Percentiles rank a stretch among this genome's conserved stretches.
Evolutionary conservation across 108 stramenopile genomes (phyloP).

Genomic region (Pseudonitzschia multiseries): DNA sequence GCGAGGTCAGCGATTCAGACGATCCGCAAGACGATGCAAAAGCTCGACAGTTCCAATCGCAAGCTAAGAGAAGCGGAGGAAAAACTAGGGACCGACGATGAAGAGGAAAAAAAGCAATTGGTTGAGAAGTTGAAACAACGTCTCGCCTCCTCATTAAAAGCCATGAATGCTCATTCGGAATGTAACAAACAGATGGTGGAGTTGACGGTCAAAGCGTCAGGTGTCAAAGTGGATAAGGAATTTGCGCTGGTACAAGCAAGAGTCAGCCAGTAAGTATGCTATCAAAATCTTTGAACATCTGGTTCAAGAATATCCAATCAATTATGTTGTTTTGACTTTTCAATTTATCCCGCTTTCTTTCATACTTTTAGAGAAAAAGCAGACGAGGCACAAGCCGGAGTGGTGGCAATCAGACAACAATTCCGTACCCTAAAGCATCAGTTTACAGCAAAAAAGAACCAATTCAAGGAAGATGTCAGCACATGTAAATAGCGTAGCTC

Average conservation of each 20-base stretch:
- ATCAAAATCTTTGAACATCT: neutral
- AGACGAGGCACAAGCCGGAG: slow-evolving; percentile 13
- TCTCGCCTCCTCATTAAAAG: slow-evolving; percentile 35
- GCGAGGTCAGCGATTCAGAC: slow-evolving; percentile 39
- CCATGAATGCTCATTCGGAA: slow-evolving; percentile 49
- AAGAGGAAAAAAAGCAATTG: slow-evolving; percentile 52
- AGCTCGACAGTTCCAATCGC: slow-evolving; percentile 43
- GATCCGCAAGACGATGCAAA: slow-evolving; percentile 33
- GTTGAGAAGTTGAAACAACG: slow-evolving; percentile 50
- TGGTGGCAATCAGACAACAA: neutral
- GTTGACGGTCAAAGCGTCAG: slow-evolving; percentile 38
- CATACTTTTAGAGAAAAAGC: slow-evolving; percentile 14
- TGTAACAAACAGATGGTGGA: slow-evolving; percentile 55
- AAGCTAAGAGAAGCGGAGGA: slow-evolving; percentile 62
- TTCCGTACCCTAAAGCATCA: neutral
- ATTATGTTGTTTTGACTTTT: neutral
- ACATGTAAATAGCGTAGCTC: slow-evolving; percentile 34
- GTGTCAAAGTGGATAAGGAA: slow-evolving; percentile 56
- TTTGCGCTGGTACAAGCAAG: slow-evolving; percentile 40
- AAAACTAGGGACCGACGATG: slow-evolving; percentile 51
- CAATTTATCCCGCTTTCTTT: neutral
- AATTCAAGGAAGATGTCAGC: slow-evolving; percentile 10
- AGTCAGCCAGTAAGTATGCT: slow-evolving; percentile 47
- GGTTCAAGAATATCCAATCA: neutral
- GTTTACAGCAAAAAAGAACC: slow-evolving; percentile 7